Evolutionary conservation across 768 basidiomycete genomes (phyloP).

Genomic region (Russula dissimulans): DNA sequence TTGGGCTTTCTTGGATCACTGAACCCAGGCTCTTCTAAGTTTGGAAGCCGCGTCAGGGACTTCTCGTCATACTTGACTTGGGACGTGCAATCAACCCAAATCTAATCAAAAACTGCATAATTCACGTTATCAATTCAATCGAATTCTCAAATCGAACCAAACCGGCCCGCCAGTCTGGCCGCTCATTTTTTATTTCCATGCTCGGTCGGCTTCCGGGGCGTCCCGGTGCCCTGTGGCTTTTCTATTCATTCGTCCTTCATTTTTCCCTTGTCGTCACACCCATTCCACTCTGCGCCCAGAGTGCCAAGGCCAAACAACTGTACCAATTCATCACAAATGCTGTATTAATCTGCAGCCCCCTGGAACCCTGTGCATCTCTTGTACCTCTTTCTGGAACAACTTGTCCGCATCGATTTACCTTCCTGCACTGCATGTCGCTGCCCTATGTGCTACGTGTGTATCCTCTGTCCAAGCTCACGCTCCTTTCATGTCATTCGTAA

Average conservation of each 20-base stretch:
- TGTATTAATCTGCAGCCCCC: constrained; percentile 8
- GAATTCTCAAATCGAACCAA: not conserved
- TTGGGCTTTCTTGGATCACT: constrained; percentile 17
- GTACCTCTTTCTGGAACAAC: constrained; percentile 3
- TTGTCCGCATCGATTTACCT: constrained; percentile 10
- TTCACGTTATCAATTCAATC: not conserved
- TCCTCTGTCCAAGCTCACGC: not conserved
- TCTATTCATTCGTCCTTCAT: not conserved
- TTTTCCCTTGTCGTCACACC: not conserved
- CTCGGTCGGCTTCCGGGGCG: constrained; percentile 12
- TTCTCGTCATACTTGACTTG: not conserved
- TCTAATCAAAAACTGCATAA: not conserved
- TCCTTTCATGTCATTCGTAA: constrained; percentile 8
- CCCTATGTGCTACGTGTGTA: not conserved
- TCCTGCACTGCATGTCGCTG: constrained; percentile 8
- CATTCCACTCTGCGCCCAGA: constrained; percentile 7
- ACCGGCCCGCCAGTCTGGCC: constrained; percentile 4
- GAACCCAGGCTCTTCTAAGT: constrained; percentile 16
- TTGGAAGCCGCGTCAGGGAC: not conserved
- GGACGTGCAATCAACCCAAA: not conserved
- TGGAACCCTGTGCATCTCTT: constrained; percentile 5
- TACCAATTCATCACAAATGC: constrained; percentile 6
- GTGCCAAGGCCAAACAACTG: not conserved
- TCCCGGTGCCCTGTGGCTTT: not conserved
- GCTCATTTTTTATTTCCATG: not conserved